Percentiles rank a stretch among this genome's conserved stretches.
Evolutionary conservation across 2,329 filamentous ascomycete species (phyloP).

Genomic region (Colletotrichum eremochloae): DNA sequence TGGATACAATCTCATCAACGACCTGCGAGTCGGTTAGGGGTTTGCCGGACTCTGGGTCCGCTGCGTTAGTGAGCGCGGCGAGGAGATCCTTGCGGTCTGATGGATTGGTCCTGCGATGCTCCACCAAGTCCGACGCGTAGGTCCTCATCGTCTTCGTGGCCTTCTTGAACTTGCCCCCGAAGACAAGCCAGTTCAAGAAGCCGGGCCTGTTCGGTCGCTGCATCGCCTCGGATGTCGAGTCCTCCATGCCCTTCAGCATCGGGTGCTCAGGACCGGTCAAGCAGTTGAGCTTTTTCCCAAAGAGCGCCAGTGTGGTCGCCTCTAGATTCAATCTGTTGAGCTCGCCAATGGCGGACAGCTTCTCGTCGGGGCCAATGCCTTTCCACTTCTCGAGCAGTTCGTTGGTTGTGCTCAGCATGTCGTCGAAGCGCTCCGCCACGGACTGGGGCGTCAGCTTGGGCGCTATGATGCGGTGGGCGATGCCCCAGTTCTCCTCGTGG

Average conservation of each 20-base stretch:
- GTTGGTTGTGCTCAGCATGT: conserved; percentile 62
- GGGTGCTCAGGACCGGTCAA: conserved; percentile 61
- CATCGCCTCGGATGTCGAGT: conserved; percentile 67
- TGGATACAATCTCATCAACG: conserved; percentile 77
- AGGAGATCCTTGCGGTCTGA: conserved; percentile 72
- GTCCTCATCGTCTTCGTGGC: conserved; percentile 67
- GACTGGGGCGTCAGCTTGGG: conserved; percentile 55
- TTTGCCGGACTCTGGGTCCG: conserved; percentile 72
- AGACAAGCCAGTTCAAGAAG: conserved; percentile 65
- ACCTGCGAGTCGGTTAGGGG: conserved; percentile 70
- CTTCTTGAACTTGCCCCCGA: conserved; percentile 66
- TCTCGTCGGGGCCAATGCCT: conserved; percentile 52
- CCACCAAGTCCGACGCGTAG: conserved; percentile 69
- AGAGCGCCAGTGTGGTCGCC: conserved; percentile 63
- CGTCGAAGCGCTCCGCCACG: conserved; percentile 55
- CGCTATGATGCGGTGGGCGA: conserved; percentile 66
- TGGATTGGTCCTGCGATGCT: conserved; percentile 66
- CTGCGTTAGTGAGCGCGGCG: conserved; percentile 68
- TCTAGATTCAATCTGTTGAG: conserved; percentile 68
- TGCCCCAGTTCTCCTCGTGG: conserved; percentile 62
- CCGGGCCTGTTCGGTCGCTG: conserved; percentile 65
- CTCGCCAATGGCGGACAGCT: conserved; percentile 61
- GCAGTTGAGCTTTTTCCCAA: conserved; percentile 62
- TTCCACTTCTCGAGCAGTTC: conserved; percentile 67
- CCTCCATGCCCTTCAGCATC: conserved; percentile 67